Percentiles rank a stretch among this genome's conserved stretches.
Conservation (phyloP, 805 yeast genomes). For the Komagataella populi region DNA sequence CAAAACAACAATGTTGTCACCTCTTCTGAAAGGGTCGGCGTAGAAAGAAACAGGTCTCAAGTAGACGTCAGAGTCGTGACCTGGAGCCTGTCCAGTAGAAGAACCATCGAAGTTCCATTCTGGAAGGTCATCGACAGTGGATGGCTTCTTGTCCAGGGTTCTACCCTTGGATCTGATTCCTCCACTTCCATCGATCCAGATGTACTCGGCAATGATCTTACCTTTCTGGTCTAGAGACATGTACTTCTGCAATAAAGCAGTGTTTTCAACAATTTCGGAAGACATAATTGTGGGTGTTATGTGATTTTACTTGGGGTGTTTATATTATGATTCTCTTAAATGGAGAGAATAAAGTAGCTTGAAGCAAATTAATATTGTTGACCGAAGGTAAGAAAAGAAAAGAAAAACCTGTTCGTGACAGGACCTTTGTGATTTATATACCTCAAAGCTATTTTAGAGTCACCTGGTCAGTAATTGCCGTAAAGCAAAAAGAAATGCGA, state of each 20-base stretch:
- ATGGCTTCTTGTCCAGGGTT: slow-evolving; percentile 59
- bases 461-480: not conserved
- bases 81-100: slow-evolving; percentile 97
- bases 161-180: slow-evolving; percentile 88
- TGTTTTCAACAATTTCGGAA: slow-evolving; percentile 38
- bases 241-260: slow-evolving; percentile 74
- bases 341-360: not conserved
- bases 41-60: slow-evolving; percentile 91
- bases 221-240: slow-evolving; percentile 77
- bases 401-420: not conserved
- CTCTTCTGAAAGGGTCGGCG: slow-evolving; percentile 96
- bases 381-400: not conserved
- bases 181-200: slow-evolving; percentile 95
- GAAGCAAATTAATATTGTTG: not conserved
- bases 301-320: not conserved
- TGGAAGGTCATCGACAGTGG: slow-evolving; percentile 75
- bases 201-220: slow-evolving; percentile 84
- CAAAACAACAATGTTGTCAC: slow-evolving; percentile 89
- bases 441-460: not conserved
- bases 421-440: not conserved
- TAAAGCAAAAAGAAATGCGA: not conserved
- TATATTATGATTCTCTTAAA: not conserved
- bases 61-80: slow-evolving; percentile 90
- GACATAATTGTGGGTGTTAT: not conserved
- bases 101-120: slow-evolving; percentile 99